Percentiles rank a stretch among this genome's conserved stretches.
phyloP scores from a whole-genome alignment of 2,329 filamentous ascomycete species.

The Pseudofabraea citricarpa region DNA sequence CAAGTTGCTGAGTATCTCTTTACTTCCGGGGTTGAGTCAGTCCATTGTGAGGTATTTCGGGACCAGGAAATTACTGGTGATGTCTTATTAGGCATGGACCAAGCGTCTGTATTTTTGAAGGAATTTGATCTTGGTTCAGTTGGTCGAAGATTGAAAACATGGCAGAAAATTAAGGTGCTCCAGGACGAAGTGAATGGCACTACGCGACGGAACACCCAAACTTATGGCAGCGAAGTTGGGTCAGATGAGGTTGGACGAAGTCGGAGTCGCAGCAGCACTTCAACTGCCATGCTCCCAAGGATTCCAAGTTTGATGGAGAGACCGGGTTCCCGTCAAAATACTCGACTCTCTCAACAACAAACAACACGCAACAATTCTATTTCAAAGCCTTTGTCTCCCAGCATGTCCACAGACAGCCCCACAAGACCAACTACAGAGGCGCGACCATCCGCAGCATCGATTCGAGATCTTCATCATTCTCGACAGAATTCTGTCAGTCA shows the following conservation, averaged over 20 bases:
- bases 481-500: conserved; percentile 65
- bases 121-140: conserved; percentile 92
- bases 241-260: conserved; percentile 46
- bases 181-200: conserved; percentile 76
- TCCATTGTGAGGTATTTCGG: conserved; percentile 88
- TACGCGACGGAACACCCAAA: conserved; percentile 48
- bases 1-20: conserved; percentile 89
- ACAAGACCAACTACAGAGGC: conserved; percentile 36
- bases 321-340: conserved; percentile 18
- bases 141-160: conserved; percentile 83
- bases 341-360: conserved; percentile 25
- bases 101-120: conserved; percentile 91
- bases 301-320: conserved; percentile 24
- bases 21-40: conserved; percentile 76
- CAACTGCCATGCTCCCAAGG: conserved; percentile 20
- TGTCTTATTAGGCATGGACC: conserved; percentile 89
- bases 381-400: conserved; percentile 36
- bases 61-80: conserved; percentile 96
- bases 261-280: conserved; percentile 35
- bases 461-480: conserved; percentile 77
- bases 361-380: conserved; percentile 30
- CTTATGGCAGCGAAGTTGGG: conserved; percentile 54
- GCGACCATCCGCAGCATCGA: conserved; percentile 73
- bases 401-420: conserved; percentile 30
- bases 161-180: conserved; percentile 91